Percentiles rank a stretch among this genome's conserved stretches.
Conservation (phyloP, 495 filamentous ascomycete genomes). For the Aspergillus ellipticus region DNA sequence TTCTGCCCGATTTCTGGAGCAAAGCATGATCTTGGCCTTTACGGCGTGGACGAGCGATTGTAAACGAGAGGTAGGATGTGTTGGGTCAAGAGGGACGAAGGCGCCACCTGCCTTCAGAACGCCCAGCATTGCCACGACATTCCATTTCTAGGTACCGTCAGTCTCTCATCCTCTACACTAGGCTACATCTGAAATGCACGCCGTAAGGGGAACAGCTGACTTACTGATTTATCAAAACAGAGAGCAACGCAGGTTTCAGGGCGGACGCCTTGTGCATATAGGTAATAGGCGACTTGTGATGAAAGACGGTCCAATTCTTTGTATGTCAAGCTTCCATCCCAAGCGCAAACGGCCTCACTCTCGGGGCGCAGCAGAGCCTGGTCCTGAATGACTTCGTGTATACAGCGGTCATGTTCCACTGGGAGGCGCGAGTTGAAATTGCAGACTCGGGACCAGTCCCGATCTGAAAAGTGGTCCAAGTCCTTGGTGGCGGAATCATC, state of each 20-base stretch:
- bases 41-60: conserved; percentile 38
- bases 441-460: conserved; percentile 40
- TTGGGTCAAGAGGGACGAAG: conserved; percentile 57
- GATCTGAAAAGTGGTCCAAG: conserved; percentile 35
- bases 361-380: conserved; percentile 37
- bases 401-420: conserved; percentile 39
- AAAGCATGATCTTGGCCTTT: conserved; percentile 46
- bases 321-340: conserved; percentile 61
- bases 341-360: conserved; percentile 46
- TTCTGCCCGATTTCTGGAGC: conserved; percentile 40
- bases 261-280: conserved; percentile 45
- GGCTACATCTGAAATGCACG: not conserved
- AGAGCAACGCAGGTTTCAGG: conserved; percentile 48
- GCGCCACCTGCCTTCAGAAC: conserved; percentile 58
- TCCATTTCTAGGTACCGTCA: conserved; percentile 43
- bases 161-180: not conserved
- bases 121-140: conserved; percentile 52
- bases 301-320: conserved; percentile 48
- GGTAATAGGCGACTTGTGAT: conserved; percentile 40
- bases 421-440: conserved; percentile 34
- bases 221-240: conserved; percentile 57
- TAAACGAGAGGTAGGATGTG: conserved; percentile 51
- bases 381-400: conserved; percentile 51
- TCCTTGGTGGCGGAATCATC: conserved; percentile 28
- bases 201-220: conserved; percentile 5